phyloP scores from a whole-genome alignment of 805 yeast genomes.

The Starmerella scarabaei region DNA sequence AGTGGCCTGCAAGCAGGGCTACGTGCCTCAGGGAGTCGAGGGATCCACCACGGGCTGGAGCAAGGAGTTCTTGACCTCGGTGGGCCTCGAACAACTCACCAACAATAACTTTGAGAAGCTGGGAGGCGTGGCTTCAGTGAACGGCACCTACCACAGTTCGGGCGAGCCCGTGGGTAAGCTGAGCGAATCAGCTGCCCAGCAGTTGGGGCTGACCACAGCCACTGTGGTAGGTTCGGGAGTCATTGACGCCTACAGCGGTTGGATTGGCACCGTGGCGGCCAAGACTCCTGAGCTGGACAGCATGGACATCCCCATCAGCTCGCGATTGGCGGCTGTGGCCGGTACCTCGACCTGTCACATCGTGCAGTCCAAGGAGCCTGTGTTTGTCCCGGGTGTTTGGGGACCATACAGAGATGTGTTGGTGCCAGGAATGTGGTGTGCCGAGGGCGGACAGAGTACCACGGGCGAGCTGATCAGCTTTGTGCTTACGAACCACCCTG shows the following conservation, averaged over 20 bases:
- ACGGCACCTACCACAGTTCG: conserved; percentile 67
- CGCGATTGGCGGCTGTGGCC: conserved; percentile 92
- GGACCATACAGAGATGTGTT: conserved; percentile 93
- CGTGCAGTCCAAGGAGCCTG: conserved; percentile 68
- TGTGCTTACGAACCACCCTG: conserved; percentile 79
- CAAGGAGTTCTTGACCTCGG: conserved; percentile 49
- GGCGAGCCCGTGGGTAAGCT: conserved; percentile 81
- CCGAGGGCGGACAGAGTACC: conserved; percentile 98
- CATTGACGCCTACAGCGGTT: conserved; percentile 96
- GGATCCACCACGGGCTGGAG: conserved; percentile 85
- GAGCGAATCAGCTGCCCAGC: conserved; percentile 52
- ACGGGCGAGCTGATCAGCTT: conserved; percentile 91
- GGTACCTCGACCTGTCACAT: conserved; percentile 97
- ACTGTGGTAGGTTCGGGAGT: conserved; percentile 91
- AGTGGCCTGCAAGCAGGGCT: conserved; percentile 90
- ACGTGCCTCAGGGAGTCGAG: conserved; percentile 85
- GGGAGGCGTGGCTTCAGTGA: conserved; percentile 69
- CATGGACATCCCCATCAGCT: conserved; percentile 37
- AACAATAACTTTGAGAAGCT: conserved; percentile 63
- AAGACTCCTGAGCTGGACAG: conserved; percentile 37
- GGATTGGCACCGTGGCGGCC: conserved; percentile 97
- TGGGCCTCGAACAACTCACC: conserved; percentile 65
- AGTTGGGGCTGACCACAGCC: conserved; percentile 65
- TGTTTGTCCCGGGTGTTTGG: conserved; percentile 95
- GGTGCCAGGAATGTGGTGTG: conserved; percentile 84